Base-by-base conservation (phyloP, 495 filamentous ascomycete genomes). In the Daldinia concentrica region DNA sequence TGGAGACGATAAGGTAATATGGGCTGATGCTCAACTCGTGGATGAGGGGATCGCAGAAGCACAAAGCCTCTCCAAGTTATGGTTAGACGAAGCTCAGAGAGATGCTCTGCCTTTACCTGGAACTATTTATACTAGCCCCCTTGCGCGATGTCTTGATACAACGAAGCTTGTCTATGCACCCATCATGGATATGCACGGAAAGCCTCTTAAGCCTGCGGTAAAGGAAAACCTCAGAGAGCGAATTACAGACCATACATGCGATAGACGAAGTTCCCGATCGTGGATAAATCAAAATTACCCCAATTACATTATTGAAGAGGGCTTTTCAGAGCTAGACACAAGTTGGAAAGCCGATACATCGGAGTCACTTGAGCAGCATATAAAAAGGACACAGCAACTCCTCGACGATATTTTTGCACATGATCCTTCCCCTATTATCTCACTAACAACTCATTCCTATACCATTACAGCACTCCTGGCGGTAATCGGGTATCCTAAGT, bases 11-110 rank as follows among this genome's bases (percentile, higher is more conserved):
- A 91, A 87, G 14, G 77, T 83, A 17, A 86, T 79, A 72, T 95
- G 93, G 93, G 77, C 78, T 29, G 93, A 96, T 72, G 88, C 92
- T 3, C 79, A 86, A 12, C 85, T 96, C 29, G 93, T 90, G 1
- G 54, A 79, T 0, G 73, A 68, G 26, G 92, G 92, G 14, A 79
- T 86, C 57, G 45, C 51, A 7, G 90, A 94, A 80, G 93, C 92
- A 30, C 69, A 81, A 3, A 79, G 79, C 11, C 89, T 89, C 27
- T 84, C 90, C 64, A 66, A 71, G 30, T 91, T 91, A 79, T 96
- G 91, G 43, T 14, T 48, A 48, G 8, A 48, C 7, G 43, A 24
- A 22, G 43, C 8, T 12, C 19, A 24, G 19, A 48, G 4, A 48
- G 43, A 48, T 24, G 17, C 19, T 48, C 9, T 48, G 9, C 43